Conservation (phyloP, 1,139 yeast species). For the Nakaseomyces glabratus region DNA sequence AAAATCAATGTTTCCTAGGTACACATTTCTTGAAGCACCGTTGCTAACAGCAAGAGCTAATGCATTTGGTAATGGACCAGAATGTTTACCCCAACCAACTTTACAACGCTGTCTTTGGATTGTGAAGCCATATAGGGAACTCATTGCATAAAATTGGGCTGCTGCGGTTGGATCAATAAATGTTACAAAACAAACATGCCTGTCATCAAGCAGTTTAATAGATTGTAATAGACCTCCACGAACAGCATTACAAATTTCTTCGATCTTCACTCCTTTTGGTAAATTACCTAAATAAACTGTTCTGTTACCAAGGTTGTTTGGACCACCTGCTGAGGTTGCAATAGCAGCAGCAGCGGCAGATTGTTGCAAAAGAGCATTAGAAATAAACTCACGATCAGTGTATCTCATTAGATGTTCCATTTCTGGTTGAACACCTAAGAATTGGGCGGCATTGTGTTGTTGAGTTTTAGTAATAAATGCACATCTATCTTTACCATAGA, state of each 20-base stretch:
- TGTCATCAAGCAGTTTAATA: constrained; percentile 64
- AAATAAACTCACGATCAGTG: constrained; percentile 44
- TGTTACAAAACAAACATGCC: constrained; percentile 88
- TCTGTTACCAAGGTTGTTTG: constrained; percentile 77
- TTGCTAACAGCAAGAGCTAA: constrained; percentile 80
- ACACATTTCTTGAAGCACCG: constrained; percentile 88
- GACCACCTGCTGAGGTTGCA: constrained; percentile 73
- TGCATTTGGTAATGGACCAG: constrained; percentile 80
- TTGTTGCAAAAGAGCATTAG: constrained; percentile 48
- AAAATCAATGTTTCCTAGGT: constrained; percentile 62
- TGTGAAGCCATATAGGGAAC: constrained; percentile 71
- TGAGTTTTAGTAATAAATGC: constrained; percentile 81
- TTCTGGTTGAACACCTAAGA: constrained; percentile 74
- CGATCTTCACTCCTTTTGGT: constrained; percentile 76
- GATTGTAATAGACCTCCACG: constrained; percentile 85
- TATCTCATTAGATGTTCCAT: constrained; percentile 76
- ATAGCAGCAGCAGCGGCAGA: constrained; percentile 73
- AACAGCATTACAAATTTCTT: constrained; percentile 88
- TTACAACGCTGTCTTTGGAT: constrained; percentile 74
- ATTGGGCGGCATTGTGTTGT: constrained; percentile 95
- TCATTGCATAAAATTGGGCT: constrained; percentile 84
- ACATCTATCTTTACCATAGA: constrained; percentile 85
- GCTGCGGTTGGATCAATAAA: constrained; percentile 90
- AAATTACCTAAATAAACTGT: constrained; percentile 85
- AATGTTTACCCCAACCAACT: constrained; percentile 95